A percentile compares a stretch with the other conserved stretches of the same genome.
Conservation (phyloP, 2,329 filamentous ascomycete species). For the Exophiala spinifera region DNA sequence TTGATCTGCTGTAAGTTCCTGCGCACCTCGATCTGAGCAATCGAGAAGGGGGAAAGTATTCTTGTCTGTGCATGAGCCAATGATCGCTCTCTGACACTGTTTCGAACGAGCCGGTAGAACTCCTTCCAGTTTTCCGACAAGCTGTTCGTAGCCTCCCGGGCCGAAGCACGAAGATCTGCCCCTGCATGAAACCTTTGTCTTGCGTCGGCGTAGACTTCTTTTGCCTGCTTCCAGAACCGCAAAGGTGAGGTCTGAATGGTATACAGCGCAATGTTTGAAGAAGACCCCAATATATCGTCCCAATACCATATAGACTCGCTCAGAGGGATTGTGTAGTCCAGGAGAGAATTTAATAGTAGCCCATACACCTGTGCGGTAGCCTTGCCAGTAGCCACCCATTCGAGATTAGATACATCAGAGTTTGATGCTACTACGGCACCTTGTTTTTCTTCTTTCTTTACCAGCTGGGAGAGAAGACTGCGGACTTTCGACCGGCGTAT, state of each 20-base stretch:
- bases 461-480: conserved; percentile 61
- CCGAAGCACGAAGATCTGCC: conserved; percentile 33
- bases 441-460: conserved; percentile 29
- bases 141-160: conserved; percentile 27
- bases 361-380: conserved; percentile 90
- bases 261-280: conserved; percentile 75
- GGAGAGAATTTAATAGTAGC: conserved; percentile 27
- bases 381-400: conserved; percentile 89
- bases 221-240: conserved; percentile 68
- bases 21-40: conserved; percentile 70
- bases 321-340: conserved; percentile 49
- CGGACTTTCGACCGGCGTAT: conserved; percentile 61
- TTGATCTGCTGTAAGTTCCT: conserved; percentile 69
- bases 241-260: conserved; percentile 80
- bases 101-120: conserved; percentile 78
- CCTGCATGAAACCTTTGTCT: conserved; percentile 28
- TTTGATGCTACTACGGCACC: conserved; percentile 30
- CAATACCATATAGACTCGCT: conserved; percentile 93
- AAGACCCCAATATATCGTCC: conserved; percentile 81
- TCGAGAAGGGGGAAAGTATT: conserved; percentile 74
- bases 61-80: conserved; percentile 67
- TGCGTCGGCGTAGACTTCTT: conserved; percentile 59
- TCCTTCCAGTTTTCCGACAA: conserved; percentile 49
- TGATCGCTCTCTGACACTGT: conserved; percentile 70
- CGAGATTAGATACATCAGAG: conserved; percentile 60